Percentiles rank a stretch among this genome's conserved stretches.
Conservation (phyloP, 805 yeast species). For the Cyberlindnera japonica region DNA sequence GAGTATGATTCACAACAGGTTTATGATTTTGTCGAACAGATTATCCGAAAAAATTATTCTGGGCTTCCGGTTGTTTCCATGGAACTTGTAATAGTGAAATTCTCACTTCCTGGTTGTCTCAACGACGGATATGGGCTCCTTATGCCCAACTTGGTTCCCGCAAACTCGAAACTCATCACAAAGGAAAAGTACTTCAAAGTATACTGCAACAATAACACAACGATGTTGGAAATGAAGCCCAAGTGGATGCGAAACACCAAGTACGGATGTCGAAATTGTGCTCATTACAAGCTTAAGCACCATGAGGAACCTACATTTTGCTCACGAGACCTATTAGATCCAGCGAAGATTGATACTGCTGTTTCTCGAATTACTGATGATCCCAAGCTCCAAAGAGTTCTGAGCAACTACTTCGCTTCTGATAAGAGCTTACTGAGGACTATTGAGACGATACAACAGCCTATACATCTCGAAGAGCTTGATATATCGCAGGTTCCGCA, state of each 20-base stretch:
- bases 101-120: conserved; percentile 11
- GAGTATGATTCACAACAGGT: conserved; percentile 15
- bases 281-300: conserved; percentile 38
- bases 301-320: conserved; percentile 38
- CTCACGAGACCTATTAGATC: conserved; percentile 37
- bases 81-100: conserved; percentile 16
- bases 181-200: conserved; percentile 38
- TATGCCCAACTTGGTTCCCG: conserved; percentile 39
- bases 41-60: conserved; percentile 22
- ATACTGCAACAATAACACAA: conserved; percentile 14
- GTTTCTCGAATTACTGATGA: conserved; percentile 3
- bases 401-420: conserved; percentile 22
- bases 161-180: conserved; percentile 28
- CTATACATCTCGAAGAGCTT: conserved; percentile 1
- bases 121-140: conserved; percentile 42
- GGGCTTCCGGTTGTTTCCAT: conserved; percentile 28
- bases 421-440: conserved; percentile 23
- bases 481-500: conserved; percentile 16
- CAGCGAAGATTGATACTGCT: background rate
- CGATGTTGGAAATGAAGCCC: conserved; percentile 52
- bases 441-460: conserved; percentile 25
- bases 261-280: conserved; percentile 54
- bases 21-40: conserved; percentile 10
- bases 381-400: background rate
- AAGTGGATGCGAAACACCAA: conserved; percentile 47